Percentiles rank a stretch among this genome's conserved stretches.
Evolutionary conservation across 164 flowering plant genomes (phyloP).

Genomic region (Macadamia integrifolia): DNA sequence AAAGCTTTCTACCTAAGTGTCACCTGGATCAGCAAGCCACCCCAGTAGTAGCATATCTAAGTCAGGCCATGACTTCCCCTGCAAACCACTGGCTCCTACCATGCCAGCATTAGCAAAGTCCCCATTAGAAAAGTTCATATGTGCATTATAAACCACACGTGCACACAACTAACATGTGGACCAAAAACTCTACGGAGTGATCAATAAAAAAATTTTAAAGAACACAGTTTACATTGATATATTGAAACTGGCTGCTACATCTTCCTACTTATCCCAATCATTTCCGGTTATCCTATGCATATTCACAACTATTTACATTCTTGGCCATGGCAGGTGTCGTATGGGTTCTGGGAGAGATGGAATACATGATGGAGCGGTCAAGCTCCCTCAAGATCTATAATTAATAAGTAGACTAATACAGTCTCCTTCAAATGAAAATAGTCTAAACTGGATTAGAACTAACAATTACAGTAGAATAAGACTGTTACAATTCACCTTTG

Average conservation of each 20-base stretch:
- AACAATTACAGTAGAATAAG: neutral
- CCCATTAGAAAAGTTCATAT: constrained; percentile 27
- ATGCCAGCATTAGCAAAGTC: constrained; percentile 63
- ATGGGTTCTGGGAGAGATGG: constrained; percentile 82
- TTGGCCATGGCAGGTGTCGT: constrained; percentile 79
- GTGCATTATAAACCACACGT: neutral
- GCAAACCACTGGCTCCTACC: no score
- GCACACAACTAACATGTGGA: no score
- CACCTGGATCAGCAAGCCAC: constrained; percentile 78
- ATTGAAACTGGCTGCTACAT: constrained; percentile 80
- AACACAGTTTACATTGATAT: no score
- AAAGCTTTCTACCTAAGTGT: no score
- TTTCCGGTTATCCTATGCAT: constrained; percentile 92
- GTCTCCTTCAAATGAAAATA: neutral
- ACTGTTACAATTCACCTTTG: constrained; percentile 41
- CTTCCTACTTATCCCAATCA: constrained; percentile 89
- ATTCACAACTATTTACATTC: constrained; percentile 48
- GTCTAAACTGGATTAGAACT: neutral
- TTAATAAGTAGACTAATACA: neutral
- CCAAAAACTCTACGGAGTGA: neutral
- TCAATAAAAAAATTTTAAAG: constrained; percentile 14
- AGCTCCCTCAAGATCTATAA: constrained; percentile 67
- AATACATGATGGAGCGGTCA: constrained; percentile 73
- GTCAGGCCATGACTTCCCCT: constrained; percentile 92
- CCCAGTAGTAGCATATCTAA: constrained; percentile 94